Evolutionary conservation across 2,329 filamentous ascomycete species (phyloP), one percentile per base, ranked within the genome.

Genomic region (Zymoseptoria passerinii): DNA sequence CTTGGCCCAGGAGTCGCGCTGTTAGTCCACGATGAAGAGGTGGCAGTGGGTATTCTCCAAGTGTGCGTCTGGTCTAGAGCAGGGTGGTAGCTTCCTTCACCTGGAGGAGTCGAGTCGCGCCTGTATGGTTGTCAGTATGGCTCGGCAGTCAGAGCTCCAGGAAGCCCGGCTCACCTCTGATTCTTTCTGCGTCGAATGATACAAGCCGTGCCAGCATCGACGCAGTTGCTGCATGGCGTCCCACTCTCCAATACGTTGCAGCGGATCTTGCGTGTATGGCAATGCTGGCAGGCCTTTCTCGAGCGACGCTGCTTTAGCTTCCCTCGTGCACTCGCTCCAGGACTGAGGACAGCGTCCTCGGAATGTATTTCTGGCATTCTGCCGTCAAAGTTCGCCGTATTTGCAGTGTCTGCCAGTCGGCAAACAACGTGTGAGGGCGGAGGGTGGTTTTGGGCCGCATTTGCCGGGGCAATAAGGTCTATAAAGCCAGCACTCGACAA

Each of bases 41-140:
- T 50, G 50, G 10, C 60, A 4, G 60, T 60, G 10, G 61, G 58
- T 16, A 64, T 57, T 53, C 58, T 56, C 62, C 62, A 52, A 23
- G 61, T 65, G 29, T 63, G 61, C 27, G 63, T 60, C 44, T 62
- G 63, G 52, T 61, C 61, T n/a, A 65, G 52, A 8, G 62, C 58
- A 44, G 53, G 54, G 18, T 58, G 61, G 50, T 28, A 23, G 23
- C 23, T 23, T 40, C 63, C 61, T 8, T 53, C 61, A 49, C 63
- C 53, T 18, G 61, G 63, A 8, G 63, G 63, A 48, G 63, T 65
- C 28, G 58, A 59, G 28, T 65, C 63, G 29, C 63, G 59, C 55
- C 63, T 65, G 50, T 52, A 5, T 9, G 4, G 19, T 52, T 27
- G 9, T 50, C n/a, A 52, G 50, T 52, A n/a, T 18, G 8, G 28